Base-by-base conservation (phyloP, 805 yeast species). In the Suhomyces sp. region DNA sequence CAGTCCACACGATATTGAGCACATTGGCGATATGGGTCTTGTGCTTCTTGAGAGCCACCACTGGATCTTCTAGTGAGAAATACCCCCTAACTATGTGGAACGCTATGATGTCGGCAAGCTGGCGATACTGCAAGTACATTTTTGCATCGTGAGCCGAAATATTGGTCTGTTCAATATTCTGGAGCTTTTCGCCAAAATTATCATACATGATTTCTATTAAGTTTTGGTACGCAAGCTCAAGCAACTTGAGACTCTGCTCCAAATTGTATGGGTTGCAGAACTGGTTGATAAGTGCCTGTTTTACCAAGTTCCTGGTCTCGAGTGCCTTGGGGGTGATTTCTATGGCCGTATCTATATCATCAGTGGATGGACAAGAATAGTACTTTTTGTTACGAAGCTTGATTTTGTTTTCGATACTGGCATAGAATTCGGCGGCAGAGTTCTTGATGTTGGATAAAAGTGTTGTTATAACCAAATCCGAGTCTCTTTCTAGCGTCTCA, bases 1-100 rank as follows among this genome's bases (percentile, higher is more conserved):
- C 67, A 15, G 13, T 23, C 38, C 38, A 31, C 15, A 76, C 52
- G 5, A 78, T 61, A 9, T 57, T 58, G 7, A 74, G 58, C 1
- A 86, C 81, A 47, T 79, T 80, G 31, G 76, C 76, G 1, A 87
- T 62, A 69, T 90, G 97, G 17, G 81, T 74, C 38, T 77, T 77
- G 63, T 88, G 90, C 63, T 84, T 87, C 54, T 78, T 73, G 59
- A 83, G 81, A 0, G 92, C 89, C 47, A 74, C 59, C 38, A 83
- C 74, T 0, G 87, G 78, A 55, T 81, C 83, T 42, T 81, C 87
- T 12, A 81, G 53, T 12, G 87, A 82, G 24, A 88, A 72, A 58
- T 83, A 80, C 1, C 84, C 72, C 56, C 87, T 77, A 6, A 82
- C 80, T 8, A 88, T 83, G 59, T 86, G 88, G 48, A 86, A 74